Percentiles rank a stretch among this genome's conserved stretches.
Conservation (phyloP, 768 basidiomycete species). For the Psilocybe subaeruginosa region DNA sequence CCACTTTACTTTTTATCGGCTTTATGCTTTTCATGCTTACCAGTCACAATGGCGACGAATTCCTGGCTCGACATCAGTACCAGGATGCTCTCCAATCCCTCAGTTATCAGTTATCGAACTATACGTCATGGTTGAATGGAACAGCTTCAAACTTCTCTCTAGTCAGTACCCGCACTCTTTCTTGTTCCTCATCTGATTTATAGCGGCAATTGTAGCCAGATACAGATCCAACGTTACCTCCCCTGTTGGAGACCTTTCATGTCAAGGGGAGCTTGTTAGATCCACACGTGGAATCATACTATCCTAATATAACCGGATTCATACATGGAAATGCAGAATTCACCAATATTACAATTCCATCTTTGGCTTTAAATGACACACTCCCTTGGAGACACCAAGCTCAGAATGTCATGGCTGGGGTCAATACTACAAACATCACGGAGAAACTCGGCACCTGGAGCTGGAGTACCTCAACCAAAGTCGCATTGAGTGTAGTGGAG, state of each 20-base stretch:
- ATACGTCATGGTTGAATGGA: slow-evolving; percentile 75
- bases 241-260: slow-evolving; percentile 53
- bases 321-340: slow-evolving; percentile 64
- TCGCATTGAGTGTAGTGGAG: slow-evolving; percentile 70
- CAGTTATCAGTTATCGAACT: slow-evolving; percentile 68
- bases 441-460: slow-evolving; percentile 64
- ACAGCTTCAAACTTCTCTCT: slow-evolving; percentile 66
- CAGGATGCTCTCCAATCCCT: slow-evolving; percentile 64
- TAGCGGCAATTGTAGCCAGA: slow-evolving; percentile 41
- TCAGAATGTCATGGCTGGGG: slow-evolving; percentile 48
- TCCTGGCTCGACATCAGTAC: slow-evolving; percentile 63
- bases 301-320: slow-evolving; percentile 79
- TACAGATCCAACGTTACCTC: slow-evolving; percentile 41
- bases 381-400: slow-evolving; percentile 55
- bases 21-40: slow-evolving; percentile 82
- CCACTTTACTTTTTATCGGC: slow-evolving; percentile 74
- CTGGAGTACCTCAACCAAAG: slow-evolving; percentile 66
- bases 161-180: slow-evolving; percentile 34
- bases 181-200: slow-evolving; percentile 18
- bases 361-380: slow-evolving; percentile 39
- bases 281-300: slow-evolving; percentile 58
- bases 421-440: slow-evolving; percentile 52
- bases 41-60: slow-evolving; percentile 72
- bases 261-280: slow-evolving; percentile 47
- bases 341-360: slow-evolving; percentile 63